Evolutionary conservation across 805 yeast species (phyloP).

Genomic region (Soucietia sequanensis): DNA sequence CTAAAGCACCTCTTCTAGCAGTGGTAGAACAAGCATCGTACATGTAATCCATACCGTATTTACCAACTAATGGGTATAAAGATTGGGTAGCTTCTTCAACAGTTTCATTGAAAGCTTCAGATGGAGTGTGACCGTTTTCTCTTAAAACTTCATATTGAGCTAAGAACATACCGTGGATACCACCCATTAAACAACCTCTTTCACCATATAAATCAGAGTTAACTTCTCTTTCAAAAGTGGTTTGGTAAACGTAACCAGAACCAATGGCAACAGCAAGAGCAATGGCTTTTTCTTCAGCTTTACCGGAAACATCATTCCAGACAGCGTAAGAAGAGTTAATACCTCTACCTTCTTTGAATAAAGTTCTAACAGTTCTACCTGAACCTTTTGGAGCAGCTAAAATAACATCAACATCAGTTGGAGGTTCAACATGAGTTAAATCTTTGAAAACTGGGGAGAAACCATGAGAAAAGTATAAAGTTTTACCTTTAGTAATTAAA

Average conservation of each 20-base stretch:
- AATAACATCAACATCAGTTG: constrained; percentile 92
- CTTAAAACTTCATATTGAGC: constrained; percentile 99
- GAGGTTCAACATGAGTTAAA: constrained; percentile 94
- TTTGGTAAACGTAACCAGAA: constrained; percentile 99
- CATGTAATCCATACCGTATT: constrained; percentile 99
- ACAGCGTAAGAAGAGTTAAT: constrained; percentile 99
- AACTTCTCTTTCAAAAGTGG: constrained; percentile 99
- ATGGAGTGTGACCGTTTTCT: constrained; percentile 99
- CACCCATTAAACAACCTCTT: constrained; percentile 99
- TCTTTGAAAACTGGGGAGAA: constrained; percentile 99
- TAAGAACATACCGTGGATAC: constrained; percentile 99
- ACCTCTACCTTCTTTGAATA: constrained; percentile 99
- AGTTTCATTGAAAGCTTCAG: constrained; percentile 99
- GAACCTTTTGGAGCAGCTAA: constrained; percentile 99
- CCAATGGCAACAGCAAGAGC: constrained; percentile 99
- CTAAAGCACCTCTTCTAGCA: constrained; percentile 99
- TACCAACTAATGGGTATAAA: constrained; percentile 97
- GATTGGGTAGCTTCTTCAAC: constrained; percentile 99
- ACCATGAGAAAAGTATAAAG: constrained; percentile 98
- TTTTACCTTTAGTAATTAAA: constrained; percentile 92
- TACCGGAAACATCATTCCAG: constrained; percentile 98
- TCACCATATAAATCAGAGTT: constrained; percentile 99
- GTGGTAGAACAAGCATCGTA: constrained; percentile 99
- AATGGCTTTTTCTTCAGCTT: constrained; percentile 98
- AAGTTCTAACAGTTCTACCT: constrained; percentile 98